A percentile compares a stretch with the other conserved stretches of the same genome.
These are phyloP conservation scores for Talaromyces atroroseus DNA, from an alignment of 2,329 filamentous ascomycete species.

Conservation along the genomic window DNA sequence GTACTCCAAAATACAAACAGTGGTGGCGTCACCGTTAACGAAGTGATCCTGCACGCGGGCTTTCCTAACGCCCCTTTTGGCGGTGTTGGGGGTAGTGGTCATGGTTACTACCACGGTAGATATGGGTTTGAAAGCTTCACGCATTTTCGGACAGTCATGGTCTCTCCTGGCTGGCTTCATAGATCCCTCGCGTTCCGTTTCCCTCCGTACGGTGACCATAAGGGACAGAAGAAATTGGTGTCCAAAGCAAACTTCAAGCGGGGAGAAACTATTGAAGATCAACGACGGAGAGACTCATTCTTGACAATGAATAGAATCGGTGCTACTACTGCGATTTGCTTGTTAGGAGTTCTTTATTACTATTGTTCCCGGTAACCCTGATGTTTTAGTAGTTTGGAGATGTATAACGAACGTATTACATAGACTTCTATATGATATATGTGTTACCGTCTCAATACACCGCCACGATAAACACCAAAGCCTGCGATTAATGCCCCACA, in stretches of 20 bases:
- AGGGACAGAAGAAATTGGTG: slow-evolving; percentile 12
- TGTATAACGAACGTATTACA: too few relatives aligned
- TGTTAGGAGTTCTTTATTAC: background rate
- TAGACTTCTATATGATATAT: too few relatives aligned
- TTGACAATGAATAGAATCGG: background rate
- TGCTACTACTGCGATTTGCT: background rate
- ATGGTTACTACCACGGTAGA: slow-evolving; percentile 46
- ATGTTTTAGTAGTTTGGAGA: too few relatives aligned
- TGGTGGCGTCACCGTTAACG: slow-evolving; percentile 50
- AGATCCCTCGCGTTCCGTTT: background rate
- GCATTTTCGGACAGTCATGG: slow-evolving; percentile 22
- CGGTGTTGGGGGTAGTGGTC: slow-evolving; percentile 47
- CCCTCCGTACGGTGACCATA: slow-evolving; percentile 4
- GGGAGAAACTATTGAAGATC: slow-evolving; percentile 6
- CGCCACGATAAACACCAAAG: too few relatives aligned
- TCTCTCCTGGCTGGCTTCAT: slow-evolving; percentile 1
- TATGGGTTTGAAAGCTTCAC: slow-evolving; percentile 43
- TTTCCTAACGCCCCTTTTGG: slow-evolving; percentile 45
- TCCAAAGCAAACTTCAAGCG: slow-evolving; percentile 8
- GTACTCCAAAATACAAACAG: slow-evolving; percentile 30
- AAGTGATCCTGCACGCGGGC: slow-evolving; percentile 42
- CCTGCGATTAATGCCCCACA: too few relatives aligned
- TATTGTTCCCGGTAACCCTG: background rate
- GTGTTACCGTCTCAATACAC: too few relatives aligned
- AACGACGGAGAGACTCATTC: background rate